phyloP scores from a whole-genome alignment of 106 monocot species.

The Ottelia alismoides region DNA sequence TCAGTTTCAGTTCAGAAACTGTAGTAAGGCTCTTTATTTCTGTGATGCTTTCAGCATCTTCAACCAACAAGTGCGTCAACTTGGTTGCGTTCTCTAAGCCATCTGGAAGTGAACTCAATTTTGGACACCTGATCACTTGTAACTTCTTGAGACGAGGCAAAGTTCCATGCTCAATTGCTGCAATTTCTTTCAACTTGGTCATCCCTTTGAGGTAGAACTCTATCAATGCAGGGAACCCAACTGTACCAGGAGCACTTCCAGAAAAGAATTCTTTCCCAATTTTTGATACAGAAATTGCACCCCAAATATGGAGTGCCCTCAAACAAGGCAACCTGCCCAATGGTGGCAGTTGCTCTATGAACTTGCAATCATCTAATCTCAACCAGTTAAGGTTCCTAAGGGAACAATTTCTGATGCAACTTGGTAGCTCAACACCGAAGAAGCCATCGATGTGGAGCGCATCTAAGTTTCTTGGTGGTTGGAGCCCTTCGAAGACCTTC shows the following conservation, averaged over 20 bases:
- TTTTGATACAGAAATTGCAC: slow-evolving; percentile 8
- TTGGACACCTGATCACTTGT: slow-evolving; percentile 3
- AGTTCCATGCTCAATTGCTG: background rate
- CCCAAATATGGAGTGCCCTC: slow-evolving; percentile 9
- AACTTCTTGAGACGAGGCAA: slow-evolving; percentile 3
- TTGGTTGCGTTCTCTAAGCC: slow-evolving; percentile 3
- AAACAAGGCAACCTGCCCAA: slow-evolving; percentile 19
- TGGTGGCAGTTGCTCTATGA: slow-evolving; percentile 15
- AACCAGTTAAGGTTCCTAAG: slow-evolving; percentile 14
- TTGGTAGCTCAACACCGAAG: slow-evolving; percentile 13
- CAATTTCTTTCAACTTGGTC: slow-evolving; percentile 6
- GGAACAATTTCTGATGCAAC: slow-evolving; percentile 5
- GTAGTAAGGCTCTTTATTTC: background rate
- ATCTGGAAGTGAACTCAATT: slow-evolving; percentile 13
- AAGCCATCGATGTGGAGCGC: slow-evolving; percentile 17
- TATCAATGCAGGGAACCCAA: background rate
- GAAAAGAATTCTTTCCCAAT: background rate
- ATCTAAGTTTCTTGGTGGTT: slow-evolving; percentile 11
- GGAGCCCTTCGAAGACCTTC: slow-evolving; percentile 23
- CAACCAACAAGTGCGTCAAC: background rate
- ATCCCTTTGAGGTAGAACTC: slow-evolving; percentile 1
- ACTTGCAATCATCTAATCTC: slow-evolving; percentile 8
- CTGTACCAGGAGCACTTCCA: too few relatives aligned
- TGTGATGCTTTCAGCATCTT: background rate
- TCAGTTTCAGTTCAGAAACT: background rate